Percentiles rank a stretch among this genome's conserved stretches.
Evolutionary conservation across 257 asterid species (phyloP).

Genomic region (Euphrasia confusa): DNA sequence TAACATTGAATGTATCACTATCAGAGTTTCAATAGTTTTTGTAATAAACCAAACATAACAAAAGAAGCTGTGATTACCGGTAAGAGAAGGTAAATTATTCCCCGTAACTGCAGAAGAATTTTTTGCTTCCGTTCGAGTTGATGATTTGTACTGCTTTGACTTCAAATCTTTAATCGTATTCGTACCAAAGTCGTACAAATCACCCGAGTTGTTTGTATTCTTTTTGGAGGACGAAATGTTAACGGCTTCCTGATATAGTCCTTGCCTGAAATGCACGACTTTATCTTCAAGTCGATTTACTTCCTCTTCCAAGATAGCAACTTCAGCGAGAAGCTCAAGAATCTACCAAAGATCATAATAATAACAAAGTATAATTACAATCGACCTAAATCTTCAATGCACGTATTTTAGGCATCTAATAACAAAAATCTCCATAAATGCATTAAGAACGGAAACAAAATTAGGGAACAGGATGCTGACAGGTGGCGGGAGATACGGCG

Average conservation of each 20-base stretch:
- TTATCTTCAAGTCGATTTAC: slow-evolving; percentile 81
- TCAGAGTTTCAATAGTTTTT: background rate
- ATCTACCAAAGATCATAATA: slow-evolving; percentile 34
- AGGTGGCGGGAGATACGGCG: slow-evolving; percentile 71
- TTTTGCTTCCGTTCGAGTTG: slow-evolving; percentile 32
- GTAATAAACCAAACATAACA: background rate
- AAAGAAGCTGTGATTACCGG: slow-evolving; percentile 27
- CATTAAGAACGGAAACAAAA: background rate
- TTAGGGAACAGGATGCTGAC: slow-evolving; percentile 35
- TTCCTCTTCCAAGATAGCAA: slow-evolving; percentile 88
- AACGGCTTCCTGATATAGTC: slow-evolving; percentile 71
- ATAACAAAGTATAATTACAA: background rate
- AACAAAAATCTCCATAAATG: background rate
- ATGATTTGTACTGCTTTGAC: slow-evolving; percentile 41
- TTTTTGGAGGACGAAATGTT: slow-evolving; percentile 59
- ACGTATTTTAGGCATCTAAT: background rate
- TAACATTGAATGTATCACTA: background rate
- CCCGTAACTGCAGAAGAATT: slow-evolving; percentile 23
- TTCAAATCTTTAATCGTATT: slow-evolving; percentile 34
- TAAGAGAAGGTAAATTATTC: slow-evolving; percentile 31
- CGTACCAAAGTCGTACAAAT: slow-evolving; percentile 30
- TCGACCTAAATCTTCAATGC: background rate
- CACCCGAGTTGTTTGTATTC: slow-evolving; percentile 42
- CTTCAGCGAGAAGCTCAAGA: slow-evolving; percentile 79
- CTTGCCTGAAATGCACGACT: slow-evolving; percentile 68